Base-by-base conservation (phyloP, 2,329 filamentous ascomycete species). In the Venturia pyrina region DNA sequence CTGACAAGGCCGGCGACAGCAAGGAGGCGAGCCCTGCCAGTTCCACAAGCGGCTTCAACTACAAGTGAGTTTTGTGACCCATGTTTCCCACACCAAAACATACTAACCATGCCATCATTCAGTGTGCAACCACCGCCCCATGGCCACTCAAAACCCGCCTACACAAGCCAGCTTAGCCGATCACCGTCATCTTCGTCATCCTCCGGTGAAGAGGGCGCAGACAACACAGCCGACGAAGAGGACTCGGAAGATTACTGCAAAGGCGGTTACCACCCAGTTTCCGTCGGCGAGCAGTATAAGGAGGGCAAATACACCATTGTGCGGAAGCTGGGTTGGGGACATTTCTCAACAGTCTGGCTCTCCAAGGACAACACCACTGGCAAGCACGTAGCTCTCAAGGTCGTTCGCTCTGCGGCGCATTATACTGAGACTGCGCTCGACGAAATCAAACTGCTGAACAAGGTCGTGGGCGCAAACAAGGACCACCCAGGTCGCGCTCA, bases 191-290 rank as follows among this genome's bases (percentile, higher is more conserved):
- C 90, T 64, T 85, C 87, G 66, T 90, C 88, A 68, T 90, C 90
- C 60, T 87, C 86, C 71, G 92, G 93, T 78, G 93, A 96, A 76
- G 80, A 79, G 68, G 84, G 86, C 71, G 86, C 89, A 77, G 93
- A 97, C 73, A 93, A 95, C 75, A 96, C 93, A 48, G 93, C 93
- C 74, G 95, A 98, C 76, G 95, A 99, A 80, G 95, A 99, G 79
- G 95, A 99, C 78, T 96, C 91, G 61, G 93, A 98, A 79, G 95
- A 99, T 78, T 99, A 99, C 81, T 97, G 93, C 85, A 98, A 98
- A 80, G 95, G 95, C 73, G 95, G 95, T 68, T 99, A 98, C 78
- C 95, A 99, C 75, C 95, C 95, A 2, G 95, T 99, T 62, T 85
- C 87, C 72, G 89, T 98, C 68, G 95, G 95, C 72, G 95, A 99